Evolutionary conservation across 371 early-diverging fungal species (phyloP), one percentile per base, ranked within the genome.

Genomic region (Lichtheimia ramosa): DNA sequence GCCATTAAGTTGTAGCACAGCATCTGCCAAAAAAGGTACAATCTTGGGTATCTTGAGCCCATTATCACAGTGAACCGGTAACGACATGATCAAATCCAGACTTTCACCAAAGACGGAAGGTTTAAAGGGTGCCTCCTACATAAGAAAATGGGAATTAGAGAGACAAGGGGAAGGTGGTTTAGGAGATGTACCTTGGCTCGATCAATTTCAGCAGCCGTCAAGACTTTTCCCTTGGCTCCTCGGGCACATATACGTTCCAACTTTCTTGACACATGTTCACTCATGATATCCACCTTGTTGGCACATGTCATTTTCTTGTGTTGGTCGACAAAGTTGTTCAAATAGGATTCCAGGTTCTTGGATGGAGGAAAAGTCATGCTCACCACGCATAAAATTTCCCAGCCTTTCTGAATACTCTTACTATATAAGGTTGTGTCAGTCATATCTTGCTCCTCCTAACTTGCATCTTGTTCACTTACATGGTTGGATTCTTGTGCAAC

Each of bases 41-140:
- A 98, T 83, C n/a, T 86, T 79, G 4, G 98, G 98, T 21, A 93
- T 76, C 21, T 79, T 65, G 48, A 69, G 61, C 62, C 50, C 24
- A 77, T 71, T 54, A 69, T 69, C 65, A 70, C 59, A 34, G 62
- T 61, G 48, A 61, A 75, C 18, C 59, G 83, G 84, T 24, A 84
- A 75, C 39, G 67, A 74, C 93, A 96, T 93, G 58, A 98, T 89
- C 43, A 86, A 86, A 40, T 87, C 89, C 21, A 98, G 77, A 7
- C 92, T 76, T 65, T 92, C 96, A 28, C 97, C 98, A 83, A 98
- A 98, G 21, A 97, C 86, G 13, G 92, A 89, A 3, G 88, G 90
- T 14, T 83, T 84, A 68, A 94, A 94, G 0, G 98, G 93, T n/a
- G 96, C 93, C 51, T 90, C 91, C 82, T 88, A 76, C 20, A 13